Evolutionary conservation across 2,329 filamentous ascomycete species (phyloP).

Genomic region (Aspergillus aculeatus): DNA sequence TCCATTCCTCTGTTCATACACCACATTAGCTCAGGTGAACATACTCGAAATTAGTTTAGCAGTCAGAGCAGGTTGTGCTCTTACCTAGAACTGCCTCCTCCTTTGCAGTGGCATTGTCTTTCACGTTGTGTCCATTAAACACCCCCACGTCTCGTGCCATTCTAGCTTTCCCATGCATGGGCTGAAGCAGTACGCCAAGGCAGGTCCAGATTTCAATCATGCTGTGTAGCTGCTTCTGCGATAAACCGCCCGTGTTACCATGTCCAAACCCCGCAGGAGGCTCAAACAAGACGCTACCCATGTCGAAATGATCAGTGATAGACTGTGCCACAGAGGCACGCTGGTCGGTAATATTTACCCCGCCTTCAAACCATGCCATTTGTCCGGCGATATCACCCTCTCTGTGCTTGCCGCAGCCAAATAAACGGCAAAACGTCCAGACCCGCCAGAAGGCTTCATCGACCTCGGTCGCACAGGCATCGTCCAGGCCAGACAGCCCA

Average conservation of each 20-base stretch:
- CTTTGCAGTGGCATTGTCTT: slow-evolving; percentile 37
- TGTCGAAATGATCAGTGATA: slow-evolving; percentile 51
- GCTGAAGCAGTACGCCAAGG: slow-evolving; percentile 55
- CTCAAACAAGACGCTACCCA: slow-evolving; percentile 55
- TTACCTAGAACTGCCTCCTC: slow-evolving; percentile 56
- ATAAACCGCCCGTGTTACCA: slow-evolving; percentile 57
- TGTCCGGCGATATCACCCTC: slow-evolving; percentile 61
- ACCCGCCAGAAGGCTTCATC: slow-evolving; percentile 65
- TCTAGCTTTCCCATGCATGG: slow-evolving; percentile 54
- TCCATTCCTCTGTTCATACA: slow-evolving; percentile 56
- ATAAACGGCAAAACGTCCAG: slow-evolving; percentile 65
- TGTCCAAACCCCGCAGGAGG: slow-evolving; percentile 58
- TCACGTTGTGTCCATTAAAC: slow-evolving; percentile 55
- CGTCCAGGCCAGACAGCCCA: slow-evolving; percentile 51
- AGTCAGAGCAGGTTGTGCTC: slow-evolving; percentile 13
- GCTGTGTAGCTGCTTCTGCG: slow-evolving; percentile 58
- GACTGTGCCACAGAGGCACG: slow-evolving; percentile 42
- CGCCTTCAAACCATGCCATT: slow-evolving; percentile 63
- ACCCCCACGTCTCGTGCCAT: slow-evolving; percentile 58
- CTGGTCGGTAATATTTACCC: slow-evolving; percentile 49
- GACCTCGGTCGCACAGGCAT: slow-evolving; percentile 50
- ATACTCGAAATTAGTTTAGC: background rate
- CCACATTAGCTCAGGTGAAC: background rate
- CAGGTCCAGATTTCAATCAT: slow-evolving; percentile 66
- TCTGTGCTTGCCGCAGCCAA: slow-evolving; percentile 57